Base-by-base conservation (phyloP, 2,329 filamentous ascomycete species). In the Fusarium sp. region DNA sequence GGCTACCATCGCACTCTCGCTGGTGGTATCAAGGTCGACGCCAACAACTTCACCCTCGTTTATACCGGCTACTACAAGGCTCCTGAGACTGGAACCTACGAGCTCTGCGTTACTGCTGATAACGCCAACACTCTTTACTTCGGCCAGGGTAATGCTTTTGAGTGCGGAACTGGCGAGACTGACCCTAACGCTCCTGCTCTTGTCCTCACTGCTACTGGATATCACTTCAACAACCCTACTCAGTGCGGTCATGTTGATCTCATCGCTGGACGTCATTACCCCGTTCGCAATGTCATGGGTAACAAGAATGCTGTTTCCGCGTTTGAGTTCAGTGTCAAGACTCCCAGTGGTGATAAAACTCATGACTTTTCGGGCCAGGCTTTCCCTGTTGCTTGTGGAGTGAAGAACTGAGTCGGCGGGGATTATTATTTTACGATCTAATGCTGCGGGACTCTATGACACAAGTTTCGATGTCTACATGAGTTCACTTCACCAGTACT, bases 21-120 rank as follows among this genome's bases (percentile, higher is more conserved):
- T 2, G 70, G 72, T 5, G 70, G 72, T 2, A 69, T 76, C 46
- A 50, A 41, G 14, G 70, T 76, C 2, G 71, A 76, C 45, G 74
- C 44, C 56, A 76, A 76, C 64, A 76, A 70, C 70, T 76, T 75
- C 55, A 76, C 74, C 2, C 59, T 76, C 17, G 73, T 76, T 1
- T 76, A 75, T 47, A 29, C 65, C 1, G 74, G 74, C 3, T 76
- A 72, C 50, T 71, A 68, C 47, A 57, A 44, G 2, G 69, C 71
- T 17, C 61, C 65, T 13, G 50, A 53, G 27, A 74, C 71, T 4
- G 69, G 72, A 35, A 39, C 44, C n/a, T 63, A 75, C 44, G 60
- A 68, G 11, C 59, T 78, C 25, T 77, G 74, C 61, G 63, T 62
- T 14, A 72, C 69, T 38, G 64, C 75, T 3, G 75, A 76, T 18